These are phyloP conservation scores for Diplogelasinospora grovesii DNA, from an alignment of 495 filamentous ascomycete species.

Conservation along the genomic window DNA sequence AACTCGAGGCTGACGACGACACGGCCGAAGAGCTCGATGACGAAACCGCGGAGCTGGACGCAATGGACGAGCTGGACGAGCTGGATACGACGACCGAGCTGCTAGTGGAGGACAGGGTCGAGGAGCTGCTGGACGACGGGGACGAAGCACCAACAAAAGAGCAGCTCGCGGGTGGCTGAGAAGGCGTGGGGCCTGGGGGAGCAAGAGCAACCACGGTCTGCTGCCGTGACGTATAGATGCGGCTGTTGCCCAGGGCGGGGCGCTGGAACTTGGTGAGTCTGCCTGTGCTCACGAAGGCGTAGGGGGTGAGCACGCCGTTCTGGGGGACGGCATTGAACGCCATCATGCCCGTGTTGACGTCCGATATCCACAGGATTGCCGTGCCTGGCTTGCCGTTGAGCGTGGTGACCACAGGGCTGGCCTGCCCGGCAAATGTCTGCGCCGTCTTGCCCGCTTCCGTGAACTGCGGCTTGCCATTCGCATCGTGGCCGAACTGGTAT, in stretches of 20 bases:
- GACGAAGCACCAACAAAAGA: neutral
- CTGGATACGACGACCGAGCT: neutral
- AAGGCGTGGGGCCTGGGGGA: neutral
- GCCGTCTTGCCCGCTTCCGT: slow-evolving; percentile 19
- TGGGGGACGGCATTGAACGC: slow-evolving; percentile 30
- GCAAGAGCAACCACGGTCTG: slow-evolving; percentile 2
- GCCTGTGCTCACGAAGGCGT: slow-evolving; percentile 24
- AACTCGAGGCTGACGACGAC: neutral
- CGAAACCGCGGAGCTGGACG: neutral
- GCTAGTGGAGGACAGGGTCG: slow-evolving; percentile 3
- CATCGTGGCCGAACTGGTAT: slow-evolving; percentile 30
- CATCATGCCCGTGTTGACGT: slow-evolving; percentile 32
- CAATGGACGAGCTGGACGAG: neutral
- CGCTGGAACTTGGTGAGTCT: slow-evolving; percentile 35
- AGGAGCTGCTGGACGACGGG: neutral
- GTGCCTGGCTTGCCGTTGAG: slow-evolving; percentile 32
- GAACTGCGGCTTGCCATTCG: slow-evolving; percentile 18
- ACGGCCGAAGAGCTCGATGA: neutral
- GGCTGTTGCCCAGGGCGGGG: slow-evolving; percentile 33
- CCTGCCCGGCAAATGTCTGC: slow-evolving; percentile 22
- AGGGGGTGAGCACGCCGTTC: slow-evolving; percentile 23
- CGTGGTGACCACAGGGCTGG: slow-evolving; percentile 30
- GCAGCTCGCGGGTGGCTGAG: neutral
- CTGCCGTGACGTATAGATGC: slow-evolving; percentile 20
- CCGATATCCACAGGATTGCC: slow-evolving; percentile 35